phyloP scores from a whole-genome alignment of 441 rosid species.

The California macrophylla region DNA sequence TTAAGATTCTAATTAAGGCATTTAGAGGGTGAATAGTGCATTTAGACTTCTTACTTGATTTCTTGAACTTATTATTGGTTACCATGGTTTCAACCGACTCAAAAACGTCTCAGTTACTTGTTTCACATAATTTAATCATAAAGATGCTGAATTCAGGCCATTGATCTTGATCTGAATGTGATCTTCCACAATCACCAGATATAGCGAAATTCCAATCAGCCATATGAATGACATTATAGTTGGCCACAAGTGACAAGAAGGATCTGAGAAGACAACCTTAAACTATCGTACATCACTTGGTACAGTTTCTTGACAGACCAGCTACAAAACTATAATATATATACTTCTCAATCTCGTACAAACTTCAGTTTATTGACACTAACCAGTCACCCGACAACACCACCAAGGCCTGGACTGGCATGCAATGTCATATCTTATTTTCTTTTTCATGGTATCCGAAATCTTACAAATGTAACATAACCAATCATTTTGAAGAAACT shows the following conservation, averaged over 20 bases:
- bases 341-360: not conserved
- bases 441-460: not conserved
- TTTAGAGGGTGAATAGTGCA: too few species aligned
- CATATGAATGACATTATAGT: not conserved
- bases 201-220: not conserved
- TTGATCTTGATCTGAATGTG: too few species aligned
- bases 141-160: too few species aligned
- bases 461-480: not conserved
- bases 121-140: too few species aligned
- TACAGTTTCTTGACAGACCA: conserved; percentile 28
- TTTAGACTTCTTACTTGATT: too few species aligned
- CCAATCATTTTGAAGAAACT: conserved; percentile 36
- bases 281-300: conserved; percentile 14
- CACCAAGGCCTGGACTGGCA: conserved; percentile 70
- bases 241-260: not conserved
- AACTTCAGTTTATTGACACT: conserved; percentile 29
- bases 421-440: conserved; percentile 20
- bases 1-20: too few species aligned
- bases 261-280: not conserved
- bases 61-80: too few species aligned
- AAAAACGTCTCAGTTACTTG: too few species aligned
- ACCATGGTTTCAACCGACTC: too few species aligned
- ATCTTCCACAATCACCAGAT: too few species aligned
- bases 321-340: conserved; percentile 15
- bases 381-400: conserved; percentile 65